phyloP scores from a whole-genome alignment of 2,329 filamentous ascomycete species.

The Aspergillus sp. region DNA sequence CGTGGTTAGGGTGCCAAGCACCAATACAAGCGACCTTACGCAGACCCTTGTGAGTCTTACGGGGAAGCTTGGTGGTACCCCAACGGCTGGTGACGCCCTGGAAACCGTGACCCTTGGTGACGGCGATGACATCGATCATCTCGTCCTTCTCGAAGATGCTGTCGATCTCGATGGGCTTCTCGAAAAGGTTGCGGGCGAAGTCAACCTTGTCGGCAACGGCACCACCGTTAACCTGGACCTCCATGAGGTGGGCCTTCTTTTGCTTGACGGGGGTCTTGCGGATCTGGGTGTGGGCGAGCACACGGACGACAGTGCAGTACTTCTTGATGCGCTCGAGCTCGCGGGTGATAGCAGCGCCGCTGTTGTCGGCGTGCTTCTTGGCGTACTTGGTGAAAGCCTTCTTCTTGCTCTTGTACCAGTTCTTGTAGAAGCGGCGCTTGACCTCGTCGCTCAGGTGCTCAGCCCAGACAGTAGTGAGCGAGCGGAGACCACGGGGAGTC shows the following conservation, averaged over 20 bases:
- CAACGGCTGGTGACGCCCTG: slow-evolving; percentile 94
- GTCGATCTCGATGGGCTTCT: slow-evolving; percentile 94
- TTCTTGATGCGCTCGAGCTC: slow-evolving; percentile 99
- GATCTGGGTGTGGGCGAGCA: slow-evolving; percentile 99
- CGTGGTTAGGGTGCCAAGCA: slow-evolving; percentile 99
- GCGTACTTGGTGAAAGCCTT: slow-evolving; percentile 99
- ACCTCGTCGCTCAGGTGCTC: slow-evolving; percentile 98
- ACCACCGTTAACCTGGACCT: slow-evolving; percentile 99
- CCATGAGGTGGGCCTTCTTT: slow-evolving; percentile 99
- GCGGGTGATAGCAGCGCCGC: slow-evolving; percentile 81
- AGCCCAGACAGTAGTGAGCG: slow-evolving; percentile 98
- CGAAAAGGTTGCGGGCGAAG: slow-evolving; percentile 91
- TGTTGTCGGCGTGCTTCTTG: slow-evolving; percentile 98
- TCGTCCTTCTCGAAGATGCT: slow-evolving; percentile 98
- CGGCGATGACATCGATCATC: slow-evolving; percentile 98
- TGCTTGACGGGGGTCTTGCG: slow-evolving; percentile 99
- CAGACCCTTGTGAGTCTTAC: slow-evolving; percentile 99
- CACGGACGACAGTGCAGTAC: slow-evolving; percentile 99
- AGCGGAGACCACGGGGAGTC: slow-evolving; percentile 98
- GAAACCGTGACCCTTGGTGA: slow-evolving; percentile 99
- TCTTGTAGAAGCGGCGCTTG: slow-evolving; percentile 99
- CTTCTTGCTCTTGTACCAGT: slow-evolving; percentile 99
- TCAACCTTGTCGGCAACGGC: slow-evolving; percentile 93
- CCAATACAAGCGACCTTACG: slow-evolving; percentile 99
- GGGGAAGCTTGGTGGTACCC: slow-evolving; percentile 99